These are phyloP conservation scores for Salix viminalis DNA, from an alignment of 345 rosid genomes.

Conservation along the genomic window DNA sequence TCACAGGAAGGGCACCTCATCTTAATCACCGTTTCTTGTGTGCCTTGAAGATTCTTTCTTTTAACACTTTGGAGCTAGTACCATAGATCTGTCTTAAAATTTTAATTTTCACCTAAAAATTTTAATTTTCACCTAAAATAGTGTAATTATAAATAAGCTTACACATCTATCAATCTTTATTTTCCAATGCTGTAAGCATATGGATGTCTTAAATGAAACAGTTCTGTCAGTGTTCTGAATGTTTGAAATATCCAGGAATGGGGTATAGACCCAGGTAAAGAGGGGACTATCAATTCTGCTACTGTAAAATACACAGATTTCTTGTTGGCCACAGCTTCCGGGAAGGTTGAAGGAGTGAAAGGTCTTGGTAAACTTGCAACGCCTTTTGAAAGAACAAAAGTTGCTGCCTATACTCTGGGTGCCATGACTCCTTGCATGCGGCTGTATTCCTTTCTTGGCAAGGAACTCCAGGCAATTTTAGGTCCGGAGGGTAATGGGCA, in stretches of 20 bases:
- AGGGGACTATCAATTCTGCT: constrained; percentile 51
- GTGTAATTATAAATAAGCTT: neutral
- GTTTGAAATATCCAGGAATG: constrained; percentile 63
- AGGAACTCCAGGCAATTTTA: constrained; percentile 55
- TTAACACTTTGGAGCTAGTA: neutral
- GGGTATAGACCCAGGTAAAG: constrained; percentile 59
- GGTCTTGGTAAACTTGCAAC: constrained; percentile 92
- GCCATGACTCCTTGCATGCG: constrained; percentile 98
- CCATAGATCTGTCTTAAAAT: neutral
- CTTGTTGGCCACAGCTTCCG: constrained; percentile 91
- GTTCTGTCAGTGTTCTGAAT: constrained; percentile 13
- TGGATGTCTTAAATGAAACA: neutral
- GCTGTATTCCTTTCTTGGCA: constrained; percentile 78
- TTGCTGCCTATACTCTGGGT: constrained; percentile 94
- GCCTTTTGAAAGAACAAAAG: constrained; percentile 93
- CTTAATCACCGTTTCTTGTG: neutral
- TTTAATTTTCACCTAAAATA: neutral
- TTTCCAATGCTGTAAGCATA: neutral
- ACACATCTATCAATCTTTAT: neutral
- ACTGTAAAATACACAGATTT: constrained; percentile 77
- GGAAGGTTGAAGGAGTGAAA: constrained; percentile 86
- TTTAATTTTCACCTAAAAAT: neutral
- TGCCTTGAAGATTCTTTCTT: neutral
- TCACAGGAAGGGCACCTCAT: neutral
- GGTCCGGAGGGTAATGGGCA: constrained; percentile 46